Base-by-base conservation (phyloP, 768 basidiomycete species). In the Harrya chromipes region DNA sequence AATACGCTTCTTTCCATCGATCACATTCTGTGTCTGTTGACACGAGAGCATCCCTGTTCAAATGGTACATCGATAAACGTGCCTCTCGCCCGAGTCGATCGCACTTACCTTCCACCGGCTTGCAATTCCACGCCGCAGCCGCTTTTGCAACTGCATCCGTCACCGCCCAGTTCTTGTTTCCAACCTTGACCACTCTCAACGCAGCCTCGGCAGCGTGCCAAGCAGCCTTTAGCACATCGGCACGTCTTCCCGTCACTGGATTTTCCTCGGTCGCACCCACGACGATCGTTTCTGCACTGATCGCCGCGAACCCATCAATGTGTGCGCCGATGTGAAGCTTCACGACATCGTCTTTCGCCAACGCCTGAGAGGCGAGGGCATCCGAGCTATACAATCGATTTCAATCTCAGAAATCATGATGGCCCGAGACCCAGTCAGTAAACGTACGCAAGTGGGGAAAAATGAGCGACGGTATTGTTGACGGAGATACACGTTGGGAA, bases 301-400 rank as follows among this genome's bases (percentile, higher is more conserved):
- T 84, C 46, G 92, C 84, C 17, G 94, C 94, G 70, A 90, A 97
- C 49, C 97, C 97, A 67, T 98, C 95, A 70, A 99, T 93, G 65
- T 99, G 97, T 17, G 94, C 94, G 40, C 97, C 97, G 52, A 98
- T 78, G 69, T 94, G 91, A 55, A 99, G 73, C 74, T 97, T 98
- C 58, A 98, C 95, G 50, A 99, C 84, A 67, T 99, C 97, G 52
- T 84, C 83, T 55, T 92, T 87, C 23, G 80, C 82, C 56, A 94
- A 78, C 43, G 69, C 78, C 67, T 84, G 83, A 7, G 74, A 72
- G 23, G 87, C 81, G 55, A 81, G 79, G 14, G 84, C 71, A 72
- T 93, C 90, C 33, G 90, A 90, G 57, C 87, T 90, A 56, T 12
- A 49, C 46, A 24, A 66, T 54, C 66, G 54, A 69, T 63, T 33